Evolutionary conservation across 306 rosid species (phyloP).

Genomic region (Quercus aquifolioides): DNA sequence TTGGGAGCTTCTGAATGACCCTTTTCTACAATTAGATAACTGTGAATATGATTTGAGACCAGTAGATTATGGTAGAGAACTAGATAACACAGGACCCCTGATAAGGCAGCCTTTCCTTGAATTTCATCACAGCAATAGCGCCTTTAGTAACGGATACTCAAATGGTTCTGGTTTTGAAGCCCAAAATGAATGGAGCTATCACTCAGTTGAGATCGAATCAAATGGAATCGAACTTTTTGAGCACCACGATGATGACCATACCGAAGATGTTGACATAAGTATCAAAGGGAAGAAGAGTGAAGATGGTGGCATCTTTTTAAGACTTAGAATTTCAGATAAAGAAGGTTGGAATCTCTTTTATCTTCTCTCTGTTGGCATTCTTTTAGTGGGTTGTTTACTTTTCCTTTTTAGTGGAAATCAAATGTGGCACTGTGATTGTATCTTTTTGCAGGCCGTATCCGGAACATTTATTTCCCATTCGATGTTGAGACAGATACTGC

Average conservation of each 20-base stretch:
- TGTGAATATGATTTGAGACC: conserved; percentile 51
- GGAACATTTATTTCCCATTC: conserved; percentile 84
- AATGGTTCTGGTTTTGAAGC: conserved; percentile 48
- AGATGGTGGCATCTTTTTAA: conserved; percentile 64
- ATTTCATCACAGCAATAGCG: conserved; percentile 35
- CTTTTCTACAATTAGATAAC: conserved; percentile 67
- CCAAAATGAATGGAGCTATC: conserved; percentile 52
- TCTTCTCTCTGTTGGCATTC: conserved; percentile 3
- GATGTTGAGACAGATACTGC: conserved; percentile 81
- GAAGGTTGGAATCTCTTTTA: conserved; percentile 51
- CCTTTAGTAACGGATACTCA: conserved; percentile 42
- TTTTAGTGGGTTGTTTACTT: neutral
- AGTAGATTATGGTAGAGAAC: conserved; percentile 26
- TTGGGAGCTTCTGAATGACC: conserved; percentile 79
- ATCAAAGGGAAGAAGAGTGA: conserved; percentile 73
- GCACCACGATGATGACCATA: conserved; percentile 59
- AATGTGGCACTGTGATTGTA: conserved; percentile 6
- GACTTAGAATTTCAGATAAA: conserved; percentile 88
- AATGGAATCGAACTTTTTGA: conserved; percentile 77
- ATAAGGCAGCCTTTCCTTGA: conserved; percentile 46
- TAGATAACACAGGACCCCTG: conserved; percentile 39
- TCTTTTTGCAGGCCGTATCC: conserved; percentile 59
- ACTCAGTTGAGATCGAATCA: conserved; percentile 48
- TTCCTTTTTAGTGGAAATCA: conserved; percentile 11
- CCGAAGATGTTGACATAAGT: conserved; percentile 67